Base-by-base conservation (phyloP, 2,329 filamentous ascomycete species). In the Talaromyces sp. region DNA sequence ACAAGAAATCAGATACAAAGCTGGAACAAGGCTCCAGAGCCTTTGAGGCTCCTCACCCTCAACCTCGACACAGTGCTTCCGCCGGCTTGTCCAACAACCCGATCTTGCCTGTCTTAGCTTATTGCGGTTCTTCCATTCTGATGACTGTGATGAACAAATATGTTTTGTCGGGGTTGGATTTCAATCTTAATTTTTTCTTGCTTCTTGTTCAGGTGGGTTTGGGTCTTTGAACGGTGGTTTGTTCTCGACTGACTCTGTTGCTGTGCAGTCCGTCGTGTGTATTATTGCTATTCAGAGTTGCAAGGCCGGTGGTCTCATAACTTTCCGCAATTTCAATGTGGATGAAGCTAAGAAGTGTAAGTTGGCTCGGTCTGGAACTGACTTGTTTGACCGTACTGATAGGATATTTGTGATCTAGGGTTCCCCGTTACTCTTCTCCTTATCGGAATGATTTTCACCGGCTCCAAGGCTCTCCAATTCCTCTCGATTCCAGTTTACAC, bases 61-160 rank as follows among this genome's bases (percentile, higher is more conserved):
- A 19, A 21, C 40, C 48, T 41, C 37, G 28, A 21, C 51, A 50
- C 36, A 40, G 39, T 7, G 28, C 35, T 9, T 50, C 58, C 13
- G 31, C 50, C 11, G 28, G 40, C 15, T 63, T 91, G 62, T 83
- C 87, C 67, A 90, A 91, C 76, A 94, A 85, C 74, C 89, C 91
- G 15, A 79, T 84, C 46, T 73, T 94, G 50, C 91, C 93, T 21
- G 89, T 99, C 67, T 71, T 96, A 64, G 85, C 89, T 51, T 99
- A 99, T 80, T 99, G 94, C 76, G 80, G 89, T 68, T 90, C 93
- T 55, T 97, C 92, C n/a, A 99, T 99, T 71, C 84, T 93, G 74
- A 99, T 99, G 94, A 99, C 94, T 7, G 89, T 97, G n/a, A 94
- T 95, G 74, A 99, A 99, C 80, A 99, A 99, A 81, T 99, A 95